Conservation (phyloP, 352 stramenopile species). For the Globisporangium perplexum region DNA sequence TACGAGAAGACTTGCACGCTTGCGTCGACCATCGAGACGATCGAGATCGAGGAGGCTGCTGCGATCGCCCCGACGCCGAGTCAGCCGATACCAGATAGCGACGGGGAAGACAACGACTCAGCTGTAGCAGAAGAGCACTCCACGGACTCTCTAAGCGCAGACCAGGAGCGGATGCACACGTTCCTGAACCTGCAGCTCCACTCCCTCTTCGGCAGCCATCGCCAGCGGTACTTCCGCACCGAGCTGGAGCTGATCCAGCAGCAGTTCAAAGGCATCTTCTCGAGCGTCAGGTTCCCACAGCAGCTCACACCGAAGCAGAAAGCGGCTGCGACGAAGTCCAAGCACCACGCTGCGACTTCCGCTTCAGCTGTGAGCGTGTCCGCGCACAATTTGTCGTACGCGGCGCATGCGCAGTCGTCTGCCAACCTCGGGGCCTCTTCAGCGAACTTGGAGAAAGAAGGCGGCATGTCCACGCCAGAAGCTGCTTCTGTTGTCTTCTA, state of each 20-base stretch:
- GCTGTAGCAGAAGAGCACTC: neutral
- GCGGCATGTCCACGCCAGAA: constrained; percentile 18
- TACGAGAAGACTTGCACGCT: constrained; percentile 64
- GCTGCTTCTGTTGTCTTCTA: constrained; percentile 36
- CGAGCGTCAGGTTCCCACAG: constrained; percentile 45
- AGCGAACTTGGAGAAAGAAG: constrained; percentile 46
- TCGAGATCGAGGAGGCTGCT: constrained; percentile 11
- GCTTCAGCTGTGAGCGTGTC: constrained; percentile 2
- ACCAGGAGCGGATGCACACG: constrained; percentile 44
- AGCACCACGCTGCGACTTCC: constrained; percentile 6
- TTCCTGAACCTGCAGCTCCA: constrained; percentile 76
- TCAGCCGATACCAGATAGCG: neutral
- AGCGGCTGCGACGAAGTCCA: constrained; percentile 26
- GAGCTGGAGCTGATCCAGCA: constrained; percentile 59
- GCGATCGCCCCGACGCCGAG: neutral
- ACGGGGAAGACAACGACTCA: neutral
- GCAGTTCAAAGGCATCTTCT: constrained; percentile 37
- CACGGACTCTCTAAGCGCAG: constrained; percentile 7
- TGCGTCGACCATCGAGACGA: constrained; percentile 37
- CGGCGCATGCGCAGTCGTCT: constrained; percentile 7
- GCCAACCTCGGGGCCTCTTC: constrained; percentile 18
- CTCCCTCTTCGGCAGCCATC: constrained; percentile 72
- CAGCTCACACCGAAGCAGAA: constrained; percentile 32
- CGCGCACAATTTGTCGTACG: neutral
- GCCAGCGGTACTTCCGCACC: constrained; percentile 54